phyloP scores from a whole-genome alignment of 176 grass and related monocot genomes.

The Bonia amplexicaulis region DNA sequence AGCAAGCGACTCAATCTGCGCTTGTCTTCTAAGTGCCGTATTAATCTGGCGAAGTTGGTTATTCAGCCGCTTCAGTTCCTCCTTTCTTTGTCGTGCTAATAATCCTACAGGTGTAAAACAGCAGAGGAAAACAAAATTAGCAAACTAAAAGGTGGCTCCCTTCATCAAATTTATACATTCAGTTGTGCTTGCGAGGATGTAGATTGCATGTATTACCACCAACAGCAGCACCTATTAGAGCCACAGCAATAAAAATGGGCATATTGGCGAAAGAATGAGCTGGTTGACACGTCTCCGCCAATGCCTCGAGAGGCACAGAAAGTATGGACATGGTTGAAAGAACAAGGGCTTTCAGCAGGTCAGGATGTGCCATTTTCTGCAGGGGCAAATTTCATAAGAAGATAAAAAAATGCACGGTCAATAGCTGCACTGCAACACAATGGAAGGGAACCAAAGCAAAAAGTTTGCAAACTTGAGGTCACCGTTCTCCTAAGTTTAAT shows the following conservation, averaged over 20 bases:
- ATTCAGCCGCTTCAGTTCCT: constrained; percentile 54
- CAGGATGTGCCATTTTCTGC: too few relatives aligned
- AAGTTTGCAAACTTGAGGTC: background rate
- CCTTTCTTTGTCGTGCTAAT: constrained; percentile 57
- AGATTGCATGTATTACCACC: constrained; percentile 32
- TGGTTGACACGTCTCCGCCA: too few relatives aligned
- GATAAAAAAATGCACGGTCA: background rate
- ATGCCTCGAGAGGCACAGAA: too few relatives aligned
- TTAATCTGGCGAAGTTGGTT: constrained; percentile 71
- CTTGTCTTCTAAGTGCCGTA: constrained; percentile 50
- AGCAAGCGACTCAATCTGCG: constrained; percentile 74
- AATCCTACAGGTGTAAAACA: constrained; percentile 33
- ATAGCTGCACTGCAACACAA: background rate
- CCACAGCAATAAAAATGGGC: constrained; percentile 43
- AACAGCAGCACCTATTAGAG: constrained; percentile 53
- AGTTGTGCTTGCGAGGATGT: background rate
- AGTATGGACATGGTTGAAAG: too few relatives aligned
- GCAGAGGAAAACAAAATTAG: background rate
- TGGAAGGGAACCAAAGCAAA: background rate
- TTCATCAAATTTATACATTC: background rate
- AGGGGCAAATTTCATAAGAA: background rate
- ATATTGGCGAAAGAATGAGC: too few relatives aligned
- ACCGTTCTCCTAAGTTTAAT: too few relatives aligned
- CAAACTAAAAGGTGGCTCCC: too few relatives aligned
- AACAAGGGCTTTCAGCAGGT: too few relatives aligned